These are phyloP conservation scores for Agrocybe chaxingu DNA, from an alignment of 768 basidiomycete species.

Conservation along the genomic window DNA sequence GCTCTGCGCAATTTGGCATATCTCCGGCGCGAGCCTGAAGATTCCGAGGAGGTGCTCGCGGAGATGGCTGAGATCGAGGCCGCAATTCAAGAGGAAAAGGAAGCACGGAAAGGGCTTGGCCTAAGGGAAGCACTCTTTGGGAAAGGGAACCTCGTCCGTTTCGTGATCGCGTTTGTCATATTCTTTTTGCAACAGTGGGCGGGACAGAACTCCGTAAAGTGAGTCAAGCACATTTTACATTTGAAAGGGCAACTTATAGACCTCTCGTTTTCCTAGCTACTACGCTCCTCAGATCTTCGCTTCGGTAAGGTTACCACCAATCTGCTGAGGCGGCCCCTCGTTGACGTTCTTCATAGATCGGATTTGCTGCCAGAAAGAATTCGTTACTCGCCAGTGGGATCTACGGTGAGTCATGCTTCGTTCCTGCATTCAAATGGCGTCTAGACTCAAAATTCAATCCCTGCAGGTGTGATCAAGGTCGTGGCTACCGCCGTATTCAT, in stretches of 20 bases:
- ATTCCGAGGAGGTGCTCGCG: constrained; percentile 43
- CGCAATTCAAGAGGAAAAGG: constrained; percentile 70
- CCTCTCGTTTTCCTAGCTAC: constrained; percentile 34
- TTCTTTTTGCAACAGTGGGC: constrained; percentile 83
- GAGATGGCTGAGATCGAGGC: constrained; percentile 84
- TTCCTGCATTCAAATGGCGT: not conserved
- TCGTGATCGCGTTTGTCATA: constrained; percentile 80
- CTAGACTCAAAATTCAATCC: not conserved
- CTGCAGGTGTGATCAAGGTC: constrained; percentile 47
- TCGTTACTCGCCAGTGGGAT: constrained; percentile 74
- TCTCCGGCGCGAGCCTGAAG: constrained; percentile 43
- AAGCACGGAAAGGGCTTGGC: constrained; percentile 62
- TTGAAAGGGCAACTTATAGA: not conserved
- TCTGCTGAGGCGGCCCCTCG: not conserved
- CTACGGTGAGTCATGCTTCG: constrained; percentile 36
- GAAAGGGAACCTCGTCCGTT: constrained; percentile 79
- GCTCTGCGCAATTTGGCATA: constrained; percentile 62
- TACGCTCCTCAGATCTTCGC: constrained; percentile 75
- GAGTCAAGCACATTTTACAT: constrained; percentile 6
- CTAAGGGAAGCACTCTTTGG: constrained; percentile 71
- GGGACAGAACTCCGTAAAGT: constrained; percentile 79
- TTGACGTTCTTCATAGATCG: constrained; percentile 43
- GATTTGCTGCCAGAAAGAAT: constrained; percentile 54
- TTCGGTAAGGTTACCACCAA: constrained; percentile 37
- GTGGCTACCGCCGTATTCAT: constrained; percentile 65